Base-by-base conservation (phyloP, 768 basidiomycete genomes). In the Pluteus cervinus region DNA sequence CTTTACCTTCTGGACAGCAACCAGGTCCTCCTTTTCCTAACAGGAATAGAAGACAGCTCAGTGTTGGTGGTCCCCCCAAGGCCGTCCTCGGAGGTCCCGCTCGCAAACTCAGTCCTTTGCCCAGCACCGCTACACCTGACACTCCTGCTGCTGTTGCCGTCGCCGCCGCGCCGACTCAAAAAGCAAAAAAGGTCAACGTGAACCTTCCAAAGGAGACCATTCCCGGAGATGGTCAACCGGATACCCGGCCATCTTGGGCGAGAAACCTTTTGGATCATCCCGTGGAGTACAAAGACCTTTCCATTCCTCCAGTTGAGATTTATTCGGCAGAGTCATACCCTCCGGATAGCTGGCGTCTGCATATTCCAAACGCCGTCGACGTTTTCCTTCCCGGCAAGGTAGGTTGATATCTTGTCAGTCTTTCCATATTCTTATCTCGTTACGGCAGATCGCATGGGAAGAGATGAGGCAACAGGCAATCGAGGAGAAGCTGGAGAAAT, bases 1-100 rank as follows among this genome's bases (percentile, higher is more conserved):
- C 48, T 69, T 67, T 57, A 17, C 65, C 56, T 29, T 58, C 52
- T 20, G 53, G 51, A 2, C 59, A 47, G 11, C 44, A 52, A 2
- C 39, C 56, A 26, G 47, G 51, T 11, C 69, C 69, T 39, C 77
- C 73, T 3, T 80, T 76, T 47, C 70, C 73, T 5, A 74, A 71
- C 20, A 63, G 82, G 39, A 82, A 69, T 52, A 69, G 81, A 55
- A 70, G 85, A 29, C 75, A 84, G 40, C 72, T 82, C 29, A 86
- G 81, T 53, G 75, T 84, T 28, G 88, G 88, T 9, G 88, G 88
- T 5, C 88, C 88, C n/a, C 88, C 88, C 7, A 91, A 90, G 56
- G 88, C 88, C 1, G 72, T 78, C 1, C 62, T 91, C 2, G 88
- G 88, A 12, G 88, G 88, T 0, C 86, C 83, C 9, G 74, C 77